Conservation (phyloP, 2,329 filamentous ascomycete species). For the Escovopsis sp. region DNA sequence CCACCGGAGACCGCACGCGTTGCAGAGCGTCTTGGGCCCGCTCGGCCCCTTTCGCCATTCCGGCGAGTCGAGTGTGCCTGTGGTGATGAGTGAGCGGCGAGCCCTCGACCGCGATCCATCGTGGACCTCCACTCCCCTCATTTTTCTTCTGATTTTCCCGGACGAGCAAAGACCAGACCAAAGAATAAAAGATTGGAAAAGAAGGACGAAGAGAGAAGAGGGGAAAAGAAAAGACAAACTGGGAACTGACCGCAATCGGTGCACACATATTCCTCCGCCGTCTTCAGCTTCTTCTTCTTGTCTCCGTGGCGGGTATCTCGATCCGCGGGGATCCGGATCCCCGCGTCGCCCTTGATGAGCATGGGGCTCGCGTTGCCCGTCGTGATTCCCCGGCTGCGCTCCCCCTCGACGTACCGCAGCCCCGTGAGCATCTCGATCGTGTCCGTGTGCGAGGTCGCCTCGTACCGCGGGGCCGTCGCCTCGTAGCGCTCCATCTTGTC, state of each 20-base stretch:
- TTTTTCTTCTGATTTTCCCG: no score
- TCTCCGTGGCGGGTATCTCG: constrained; percentile 57
- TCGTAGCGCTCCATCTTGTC: constrained; percentile 70
- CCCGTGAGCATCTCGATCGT: constrained; percentile 91
- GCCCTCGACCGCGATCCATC: neutral
- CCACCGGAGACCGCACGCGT: constrained; percentile 73
- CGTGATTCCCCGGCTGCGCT: constrained; percentile 75
- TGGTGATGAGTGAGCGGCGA: neutral
- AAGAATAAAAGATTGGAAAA: neutral
- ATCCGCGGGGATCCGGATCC: constrained; percentile 71
- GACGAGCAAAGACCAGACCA: neutral
- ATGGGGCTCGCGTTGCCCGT: constrained; percentile 71
- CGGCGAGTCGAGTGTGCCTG: constrained; percentile 73
- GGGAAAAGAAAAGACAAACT: neutral
- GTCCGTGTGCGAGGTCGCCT: constrained; percentile 62
- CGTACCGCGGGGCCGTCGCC: constrained; percentile 15
- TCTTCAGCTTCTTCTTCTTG: constrained; percentile 81
- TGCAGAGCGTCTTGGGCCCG: constrained; percentile 88
- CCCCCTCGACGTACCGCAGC: constrained; percentile 72
- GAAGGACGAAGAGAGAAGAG: neutral
- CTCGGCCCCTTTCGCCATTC: constrained; percentile 93
- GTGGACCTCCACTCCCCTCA: no score
- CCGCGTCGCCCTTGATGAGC: constrained; percentile 71
- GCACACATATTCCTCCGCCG: constrained; percentile 80
- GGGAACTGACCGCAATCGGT: constrained; percentile 70